Evolutionary conservation across 192 early-diverging fungal genomes (phyloP), one percentile per base, ranked within the genome.

Genomic region (Rhizoclosmatium sp.): DNA sequence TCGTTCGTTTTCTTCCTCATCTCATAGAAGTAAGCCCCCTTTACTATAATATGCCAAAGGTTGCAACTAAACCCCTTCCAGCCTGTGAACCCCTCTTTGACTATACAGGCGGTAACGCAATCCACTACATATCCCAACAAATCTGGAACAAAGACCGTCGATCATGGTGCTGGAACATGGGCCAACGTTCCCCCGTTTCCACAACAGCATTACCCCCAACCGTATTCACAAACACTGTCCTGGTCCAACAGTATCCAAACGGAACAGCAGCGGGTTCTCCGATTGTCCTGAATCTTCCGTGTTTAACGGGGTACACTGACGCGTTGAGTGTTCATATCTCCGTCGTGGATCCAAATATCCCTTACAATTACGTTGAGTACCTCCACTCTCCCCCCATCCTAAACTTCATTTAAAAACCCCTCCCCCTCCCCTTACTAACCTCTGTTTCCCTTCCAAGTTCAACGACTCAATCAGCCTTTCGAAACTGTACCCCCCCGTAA

Each of bases 111-210:
- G 21, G 4, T 4, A 47, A 39, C 47, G 70, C 70, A 23, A 49
- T 56, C 54, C 4, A 71, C 14, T 71, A 71, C 47, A 47, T 23
- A 14, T 71, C 70, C 4, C 16, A 49, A n/a, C n/a, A 23, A 10
- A 49, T 49, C 16, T 71, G 70, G 70, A 71, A 71, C 40, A 71
- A 71, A 47, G 70, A 71, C 41, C 46, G 70, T 16, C 7, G 70
- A 19, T n/a, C 51, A 47, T 71, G 70, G 70, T 78, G 76, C 48
- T 78, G 65, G 65, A 56, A 78, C 65, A 45, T 78, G 21, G 76
- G 76, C 0, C 65, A 62, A 48, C n/a, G 45, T 23, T 78, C 76
- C 7, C 65, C 47, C 4, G 47, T 78, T 14, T 16, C 31, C 21
- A 68, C 48, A 0, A 21, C 42, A 19, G 40, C 46, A 4, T 12